Evolutionary conservation across 257 asterid genomes (phyloP), one percentile per base, ranked within the genome.

Genomic region (Capsicum chinense): DNA sequence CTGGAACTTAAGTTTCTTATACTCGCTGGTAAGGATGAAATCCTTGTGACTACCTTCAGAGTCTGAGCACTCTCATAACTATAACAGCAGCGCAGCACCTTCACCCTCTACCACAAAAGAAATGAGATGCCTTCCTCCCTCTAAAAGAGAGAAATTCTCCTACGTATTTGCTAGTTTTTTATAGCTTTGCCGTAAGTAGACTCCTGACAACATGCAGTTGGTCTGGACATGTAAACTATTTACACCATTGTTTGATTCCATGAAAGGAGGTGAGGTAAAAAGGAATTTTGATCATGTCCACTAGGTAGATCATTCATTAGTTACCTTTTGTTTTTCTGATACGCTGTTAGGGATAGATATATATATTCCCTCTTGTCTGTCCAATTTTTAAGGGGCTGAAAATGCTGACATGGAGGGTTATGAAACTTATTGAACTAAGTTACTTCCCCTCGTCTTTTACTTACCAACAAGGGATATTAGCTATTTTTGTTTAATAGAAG

Each of bases 241-340:
- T 70, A 21, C 79, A 44, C 16, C 44, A 44, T 60, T 70, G 57
- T n/a, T 70, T 70, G 79, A 70, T 70, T 70, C 14, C 35, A 5
- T 17, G 79, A 44, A 44, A 26, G 79, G 56, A 9, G 57, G 57
- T 44, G 79, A 70, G n/a, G 79, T 37, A 70, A 44, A 47, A 14
- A 70, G 35, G 52, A n/a, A 44, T 44, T 70, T 42, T 9, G 57
- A 17, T 70, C 79, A 70, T 15, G 42, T 44, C 57, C 79, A 70
- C 57, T 44, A 17, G 57, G 79, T 70, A 70, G 37, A 70, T 70
- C 56, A 70, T 70, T 70, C 57, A 44, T 73, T 73, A 48, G 42
- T 47, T n/a, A 73, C 79, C 37, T 44, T n/a, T 47, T 16, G 9
- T 5, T 14, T 37, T 15, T 68, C 39, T 69, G 80, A 52, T 73